Base-by-base conservation (phyloP, 2,329 filamentous ascomycete species). In the Echinosphaeria canescens region DNA sequence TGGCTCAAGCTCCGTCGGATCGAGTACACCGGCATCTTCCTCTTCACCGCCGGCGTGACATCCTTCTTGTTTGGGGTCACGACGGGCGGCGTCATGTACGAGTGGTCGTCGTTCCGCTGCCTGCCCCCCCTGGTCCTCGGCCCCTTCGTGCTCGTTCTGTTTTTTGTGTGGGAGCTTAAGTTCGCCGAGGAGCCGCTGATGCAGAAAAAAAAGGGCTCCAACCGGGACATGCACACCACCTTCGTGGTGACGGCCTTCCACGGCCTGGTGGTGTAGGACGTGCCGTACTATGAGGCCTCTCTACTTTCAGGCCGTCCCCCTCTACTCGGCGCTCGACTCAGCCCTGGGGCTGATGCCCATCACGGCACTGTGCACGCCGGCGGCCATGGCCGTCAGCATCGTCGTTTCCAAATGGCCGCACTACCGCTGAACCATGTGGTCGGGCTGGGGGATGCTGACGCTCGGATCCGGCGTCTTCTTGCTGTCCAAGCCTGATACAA, bases 1-100 rank as follows among this genome's bases (percentile, higher is more conserved):
- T 13, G 46, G 2, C 39, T 47, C 15, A 67, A 67, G 34, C 43
- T 66, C 4, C 46, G 44, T 16, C 51, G 55, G 6, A 57, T 78
- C 14, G 72, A 79, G 39, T 78, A 63, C 56, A 28, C 65, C 17
- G 73, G 74, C 2, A 57, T 61, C 4, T 34, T 59, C 1, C 38
- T 79, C 4, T 76, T 79, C 38, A 51, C 73, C 12, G 58, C 50
- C 10, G 60, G 61, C 10, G 52, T 56, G 10, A 66, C 65, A 0
- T 58, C 56, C 13, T 62, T 75, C 36, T 43, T 75, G 22, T 64
- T 74, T 24, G 62, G 65, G 0, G 40, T 75, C 4, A 69, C 66
- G 3, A 71, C 66, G 54, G 73, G 69, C 8, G 71, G 69, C 20
- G 55, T 74, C 7, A 62, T 70, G 47, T 76, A 73, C 39, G 38